Conservation (phyloP, 495 filamentous ascomycete species). For the Penicillium silybi region DNA sequence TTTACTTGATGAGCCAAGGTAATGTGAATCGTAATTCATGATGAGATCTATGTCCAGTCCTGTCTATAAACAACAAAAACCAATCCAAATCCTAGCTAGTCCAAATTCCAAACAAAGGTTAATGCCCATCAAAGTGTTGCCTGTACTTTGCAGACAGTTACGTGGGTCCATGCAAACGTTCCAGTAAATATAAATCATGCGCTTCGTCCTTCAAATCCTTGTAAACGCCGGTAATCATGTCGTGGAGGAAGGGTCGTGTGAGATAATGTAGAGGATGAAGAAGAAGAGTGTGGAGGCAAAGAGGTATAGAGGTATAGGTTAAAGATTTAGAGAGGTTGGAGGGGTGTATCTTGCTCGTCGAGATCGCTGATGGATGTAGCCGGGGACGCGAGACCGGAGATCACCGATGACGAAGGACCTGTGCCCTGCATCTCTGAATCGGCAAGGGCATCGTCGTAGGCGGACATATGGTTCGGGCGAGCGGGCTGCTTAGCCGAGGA, state of each 20-base stretch:
- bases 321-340: conserved; percentile 1
- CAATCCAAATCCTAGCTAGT: neutral
- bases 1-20: too few relatives aligned
- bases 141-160: neutral
- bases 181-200: neutral
- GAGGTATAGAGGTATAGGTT: neutral
- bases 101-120: neutral
- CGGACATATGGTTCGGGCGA: conserved; percentile 4
- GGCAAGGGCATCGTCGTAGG: conserved; percentile 24
- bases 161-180: neutral
- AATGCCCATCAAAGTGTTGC: neutral
- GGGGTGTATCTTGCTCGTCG: conserved; percentile 16
- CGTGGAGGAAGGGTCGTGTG: neutral
- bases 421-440: conserved; percentile 13
- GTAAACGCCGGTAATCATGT: neutral
- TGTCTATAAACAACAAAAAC: neutral
- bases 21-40: conserved; percentile 2
- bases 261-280: neutral
- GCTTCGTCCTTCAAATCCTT: neutral
- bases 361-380: conserved; percentile 28
- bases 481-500: conserved; percentile 28
- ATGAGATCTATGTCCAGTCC: conserved; percentile 1
- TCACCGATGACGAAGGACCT: conserved; percentile 25
- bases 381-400: conserved; percentile 25
- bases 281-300: neutral